Conservation (phyloP, 129 eudicot species). For the Flaveria trinervia region DNA sequence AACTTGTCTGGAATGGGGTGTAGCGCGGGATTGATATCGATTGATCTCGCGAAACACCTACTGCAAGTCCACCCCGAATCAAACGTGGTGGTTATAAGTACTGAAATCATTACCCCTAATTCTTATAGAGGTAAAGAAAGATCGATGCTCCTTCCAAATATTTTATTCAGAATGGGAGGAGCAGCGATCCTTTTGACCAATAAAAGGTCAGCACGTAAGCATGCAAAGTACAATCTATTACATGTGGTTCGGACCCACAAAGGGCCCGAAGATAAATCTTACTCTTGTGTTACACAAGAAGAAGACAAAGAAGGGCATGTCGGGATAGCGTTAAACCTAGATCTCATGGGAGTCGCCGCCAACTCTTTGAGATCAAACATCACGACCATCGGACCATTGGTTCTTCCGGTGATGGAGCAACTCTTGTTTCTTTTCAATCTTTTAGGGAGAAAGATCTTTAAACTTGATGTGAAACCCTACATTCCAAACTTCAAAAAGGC, state of each 20-base stretch:
- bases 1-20: slow-evolving; percentile 84
- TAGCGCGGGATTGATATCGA: slow-evolving; percentile 60
- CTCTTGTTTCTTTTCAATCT: slow-evolving; percentile 45
- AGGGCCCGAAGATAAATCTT: slow-evolving; percentile 63
- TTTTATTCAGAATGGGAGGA: slow-evolving; percentile 69
- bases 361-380: slow-evolving; percentile 67
- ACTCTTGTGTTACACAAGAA: slow-evolving; percentile 50
- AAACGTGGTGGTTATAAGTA: slow-evolving; percentile 58
- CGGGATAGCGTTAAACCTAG: slow-evolving; percentile 55
- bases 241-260: slow-evolving; percentile 65
- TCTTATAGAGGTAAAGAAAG: slow-evolving; percentile 62
- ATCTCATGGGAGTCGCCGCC: slow-evolving; percentile 64
- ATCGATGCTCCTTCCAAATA: slow-evolving; percentile 70
- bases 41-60: slow-evolving; percentile 52
- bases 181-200: slow-evolving; percentile 72
- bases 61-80: slow-evolving; percentile 65
- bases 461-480: slow-evolving; percentile 50
- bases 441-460: slow-evolving; percentile 46
- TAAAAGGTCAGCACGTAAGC: slow-evolving; percentile 28
- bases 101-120: slow-evolving; percentile 63
- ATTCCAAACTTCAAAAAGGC: slow-evolving; percentile 75
- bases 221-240: slow-evolving; percentile 56
- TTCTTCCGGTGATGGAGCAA: slow-evolving; percentile 61
- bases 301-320: slow-evolving; percentile 59
- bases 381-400: slow-evolving; percentile 62